Percentiles rank a stretch among this genome's conserved stretches.
phyloP scores from a whole-genome alignment of 768 basidiomycete species.

The Gymnopilus junonius region DNA sequence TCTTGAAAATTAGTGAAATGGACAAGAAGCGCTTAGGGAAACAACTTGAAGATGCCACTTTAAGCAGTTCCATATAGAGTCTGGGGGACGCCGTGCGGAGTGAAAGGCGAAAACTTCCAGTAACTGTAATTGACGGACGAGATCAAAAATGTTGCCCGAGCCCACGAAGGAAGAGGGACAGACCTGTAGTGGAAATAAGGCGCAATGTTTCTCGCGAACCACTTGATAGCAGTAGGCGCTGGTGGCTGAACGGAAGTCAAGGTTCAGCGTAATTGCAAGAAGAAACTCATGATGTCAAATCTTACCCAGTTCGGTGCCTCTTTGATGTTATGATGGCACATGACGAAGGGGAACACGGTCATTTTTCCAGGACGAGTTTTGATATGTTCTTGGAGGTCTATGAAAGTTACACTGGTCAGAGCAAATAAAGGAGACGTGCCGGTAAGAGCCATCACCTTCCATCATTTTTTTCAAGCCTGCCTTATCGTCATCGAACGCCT shows the following conservation, averaged over 20 bases:
- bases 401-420: not conserved
- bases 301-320: slow-evolving; percentile 25
- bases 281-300: not conserved
- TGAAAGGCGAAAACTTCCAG: slow-evolving; percentile 30
- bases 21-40: too few species aligned
- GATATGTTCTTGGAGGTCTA: slow-evolving; percentile 26
- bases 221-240: slow-evolving; percentile 20
- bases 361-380: slow-evolving; percentile 13
- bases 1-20: too few species aligned
- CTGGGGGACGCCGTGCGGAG: slow-evolving; percentile 17
- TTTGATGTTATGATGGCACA: slow-evolving; percentile 24
- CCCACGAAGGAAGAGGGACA: not conserved
- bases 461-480: slow-evolving; percentile 6
- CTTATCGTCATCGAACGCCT: slow-evolving; percentile 16
- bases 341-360: slow-evolving; percentile 23
- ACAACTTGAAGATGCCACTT: not conserved
- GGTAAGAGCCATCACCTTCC: slow-evolving; percentile 1
- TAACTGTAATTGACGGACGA: slow-evolving; percentile 12
- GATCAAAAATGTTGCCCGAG: not conserved
- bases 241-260: slow-evolving; percentile 16
- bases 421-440: not conserved
- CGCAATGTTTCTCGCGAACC: slow-evolving; percentile 24
- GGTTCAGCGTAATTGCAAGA: not conserved
- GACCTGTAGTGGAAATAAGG: slow-evolving; percentile 18
- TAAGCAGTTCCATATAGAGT: not conserved